phyloP scores from a whole-genome alignment of 192 early-diverging fungal genomes.

The Mycoemilia scoparia region DNA sequence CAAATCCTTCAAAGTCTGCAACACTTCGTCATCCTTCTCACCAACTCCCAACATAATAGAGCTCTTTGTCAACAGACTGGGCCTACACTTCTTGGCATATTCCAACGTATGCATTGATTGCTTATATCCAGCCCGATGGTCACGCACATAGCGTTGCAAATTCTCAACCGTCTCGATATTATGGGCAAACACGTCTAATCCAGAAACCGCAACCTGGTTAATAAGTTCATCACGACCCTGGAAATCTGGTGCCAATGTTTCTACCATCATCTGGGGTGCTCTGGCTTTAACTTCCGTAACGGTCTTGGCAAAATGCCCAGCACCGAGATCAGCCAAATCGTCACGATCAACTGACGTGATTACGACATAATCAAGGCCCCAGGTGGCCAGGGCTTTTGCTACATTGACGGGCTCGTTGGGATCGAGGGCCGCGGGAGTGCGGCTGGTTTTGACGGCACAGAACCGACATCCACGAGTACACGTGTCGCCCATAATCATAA shows the following conservation, averaged over 20 bases:
- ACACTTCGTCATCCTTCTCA: constrained; percentile 85
- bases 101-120: constrained; percentile 81
- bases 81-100: constrained; percentile 64
- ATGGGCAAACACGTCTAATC: constrained; percentile 95
- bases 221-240: constrained; percentile 58
- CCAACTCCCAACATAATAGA: constrained; percentile 97
- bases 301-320: constrained; percentile 83
- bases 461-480: constrained; percentile 96
- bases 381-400: constrained; percentile 75
- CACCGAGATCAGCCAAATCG: constrained; percentile 82
- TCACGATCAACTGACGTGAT: constrained; percentile 96
- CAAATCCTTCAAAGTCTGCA: constrained; percentile 68
- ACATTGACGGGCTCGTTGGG: constrained; percentile 81
- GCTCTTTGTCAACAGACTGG: constrained; percentile 81
- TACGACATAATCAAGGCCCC: constrained; percentile 94
- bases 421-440: constrained; percentile 66
- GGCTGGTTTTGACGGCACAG: constrained; percentile 94
- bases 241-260: constrained; percentile 93
- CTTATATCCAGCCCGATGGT: constrained; percentile 76
- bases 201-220: constrained; percentile 66
- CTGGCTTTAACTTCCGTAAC: constrained; percentile 72
- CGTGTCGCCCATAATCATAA: constrained; percentile 97
- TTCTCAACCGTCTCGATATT: constrained; percentile 94
- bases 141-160: constrained; percentile 76
- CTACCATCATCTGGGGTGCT: constrained; percentile 82